Percentiles rank a stretch among this genome's conserved stretches.
phyloP scores from a whole-genome alignment of 495 filamentous ascomycete genomes.

The Aspergillus egyptiacus region DNA sequence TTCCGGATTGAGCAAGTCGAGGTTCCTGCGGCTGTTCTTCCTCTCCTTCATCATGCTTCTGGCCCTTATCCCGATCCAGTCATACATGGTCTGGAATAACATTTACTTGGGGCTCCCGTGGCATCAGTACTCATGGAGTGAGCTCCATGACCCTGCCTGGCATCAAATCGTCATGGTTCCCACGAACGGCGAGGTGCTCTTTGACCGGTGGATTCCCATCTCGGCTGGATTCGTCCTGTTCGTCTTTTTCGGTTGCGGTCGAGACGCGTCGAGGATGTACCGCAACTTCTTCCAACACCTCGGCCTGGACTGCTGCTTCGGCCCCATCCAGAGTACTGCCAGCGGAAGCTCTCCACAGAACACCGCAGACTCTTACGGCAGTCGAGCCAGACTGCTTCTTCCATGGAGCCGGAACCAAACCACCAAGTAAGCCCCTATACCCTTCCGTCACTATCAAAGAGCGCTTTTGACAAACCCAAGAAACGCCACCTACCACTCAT shows the following conservation, averaged over 20 bases:
- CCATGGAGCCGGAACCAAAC: conserved; percentile 14
- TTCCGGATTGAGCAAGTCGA: conserved; percentile 55
- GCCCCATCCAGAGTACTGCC: conserved; percentile 8
- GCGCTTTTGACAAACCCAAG: conserved; percentile 1
- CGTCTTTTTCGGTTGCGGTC: conserved; percentile 73
- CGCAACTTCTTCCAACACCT: conserved; percentile 30
- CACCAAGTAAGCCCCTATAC: conserved; percentile 14
- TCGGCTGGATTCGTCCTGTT: conserved; percentile 57
- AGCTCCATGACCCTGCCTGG: conserved; percentile 53
- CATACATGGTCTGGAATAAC: conserved; percentile 56
- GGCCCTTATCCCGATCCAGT: conserved; percentile 56
- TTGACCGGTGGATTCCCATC: conserved; percentile 65
- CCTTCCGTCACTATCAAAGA: neutral
- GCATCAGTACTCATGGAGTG: conserved; percentile 49
- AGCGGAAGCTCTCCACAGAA: conserved; percentile 10
- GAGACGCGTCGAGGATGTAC: conserved; percentile 72
- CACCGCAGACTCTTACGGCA: conserved; percentile 18
- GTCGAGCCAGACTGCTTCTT: conserved; percentile 26
- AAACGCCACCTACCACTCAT: conserved; percentile 5
- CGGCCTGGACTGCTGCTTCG: conserved; percentile 3
- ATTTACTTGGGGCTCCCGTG: conserved; percentile 33
- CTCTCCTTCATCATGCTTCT: conserved; percentile 64
- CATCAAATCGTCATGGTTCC: conserved; percentile 56
- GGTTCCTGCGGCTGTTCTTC: conserved; percentile 73
- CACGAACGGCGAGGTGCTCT: conserved; percentile 46